Conservation (phyloP, 352 stramenopile species). For the Phytophthora nicotianae region DNA sequence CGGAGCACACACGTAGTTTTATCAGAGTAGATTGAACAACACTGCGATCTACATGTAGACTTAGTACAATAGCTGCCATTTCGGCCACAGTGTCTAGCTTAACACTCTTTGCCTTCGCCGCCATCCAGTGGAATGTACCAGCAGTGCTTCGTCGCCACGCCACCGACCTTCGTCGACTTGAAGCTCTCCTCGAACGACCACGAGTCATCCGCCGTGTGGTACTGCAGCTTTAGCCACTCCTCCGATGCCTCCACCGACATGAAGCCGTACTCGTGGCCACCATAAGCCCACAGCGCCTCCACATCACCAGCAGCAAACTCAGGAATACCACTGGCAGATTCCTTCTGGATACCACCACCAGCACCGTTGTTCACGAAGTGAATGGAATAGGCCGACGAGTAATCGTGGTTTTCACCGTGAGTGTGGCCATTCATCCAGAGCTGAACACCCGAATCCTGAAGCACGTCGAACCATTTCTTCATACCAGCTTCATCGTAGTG, state of each 20-base stretch:
- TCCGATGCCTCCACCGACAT: constrained; percentile 66
- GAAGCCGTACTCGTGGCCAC: constrained; percentile 74
- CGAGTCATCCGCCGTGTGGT: constrained; percentile 65
- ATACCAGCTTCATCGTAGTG: constrained; percentile 66
- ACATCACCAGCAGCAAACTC: constrained; percentile 50
- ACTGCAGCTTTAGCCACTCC: constrained; percentile 75
- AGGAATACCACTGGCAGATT: constrained; percentile 74
- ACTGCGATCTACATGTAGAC: constrained; percentile 2
- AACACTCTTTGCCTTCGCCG: constrained; percentile 41
- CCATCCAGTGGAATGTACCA: constrained; percentile 69
- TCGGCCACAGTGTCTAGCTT: constrained; percentile 12
- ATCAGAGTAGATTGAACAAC: neutral
- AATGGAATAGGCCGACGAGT: constrained; percentile 45
- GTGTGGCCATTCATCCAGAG: constrained; percentile 80
- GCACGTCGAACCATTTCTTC: constrained; percentile 65
- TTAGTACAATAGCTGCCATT: constrained; percentile 4
- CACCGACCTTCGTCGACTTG: constrained; percentile 48
- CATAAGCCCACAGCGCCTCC: constrained; percentile 64
- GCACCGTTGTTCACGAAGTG: constrained; percentile 85
- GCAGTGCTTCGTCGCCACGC: constrained; percentile 74
- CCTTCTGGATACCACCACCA: constrained; percentile 80
- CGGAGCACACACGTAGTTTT: neutral
- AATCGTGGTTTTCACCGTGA: constrained; percentile 81
- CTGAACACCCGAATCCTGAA: constrained; percentile 58
- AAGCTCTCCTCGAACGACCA: constrained; percentile 69